phyloP scores from a whole-genome alignment of 805 yeast genomes.

The Saccharomycopsis babjevae region DNA sequence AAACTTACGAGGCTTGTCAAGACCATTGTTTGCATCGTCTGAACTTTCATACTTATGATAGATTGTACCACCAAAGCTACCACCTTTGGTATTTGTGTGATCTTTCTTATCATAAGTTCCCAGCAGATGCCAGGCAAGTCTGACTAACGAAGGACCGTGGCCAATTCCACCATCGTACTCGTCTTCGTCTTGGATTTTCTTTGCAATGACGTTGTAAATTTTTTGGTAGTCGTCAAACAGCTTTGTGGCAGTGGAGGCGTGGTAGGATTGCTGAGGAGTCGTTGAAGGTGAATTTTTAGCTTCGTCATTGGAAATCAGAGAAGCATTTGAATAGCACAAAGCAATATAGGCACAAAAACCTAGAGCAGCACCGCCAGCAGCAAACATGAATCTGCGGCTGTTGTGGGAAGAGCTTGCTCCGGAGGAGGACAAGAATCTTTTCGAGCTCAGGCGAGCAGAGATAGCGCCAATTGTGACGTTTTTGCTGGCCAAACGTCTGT shows the following conservation, averaged over 20 bases:
- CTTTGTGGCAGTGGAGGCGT: constrained; percentile 1
- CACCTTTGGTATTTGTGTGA: constrained; percentile 44
- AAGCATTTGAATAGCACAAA: background rate
- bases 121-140: constrained; percentile 80
- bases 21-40: constrained; percentile 56
- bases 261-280: background rate
- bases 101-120: constrained; percentile 65
- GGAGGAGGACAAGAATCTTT: background rate
- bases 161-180: constrained; percentile 59
- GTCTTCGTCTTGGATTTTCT: constrained; percentile 42
- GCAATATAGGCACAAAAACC: background rate
- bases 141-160: constrained; percentile 66
- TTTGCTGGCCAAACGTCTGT: background rate
- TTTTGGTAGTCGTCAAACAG: constrained; percentile 45
- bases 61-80: constrained; percentile 67
- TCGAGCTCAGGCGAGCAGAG: background rate
- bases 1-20: constrained; percentile 46
- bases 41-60: constrained; percentile 35
- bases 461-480: background rate
- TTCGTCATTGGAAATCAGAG: background rate
- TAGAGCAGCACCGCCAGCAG: background rate
- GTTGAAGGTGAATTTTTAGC: too few species aligned
- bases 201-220: constrained; percentile 67
- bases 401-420: background rate
- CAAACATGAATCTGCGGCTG: background rate